These are phyloP conservation scores for Dujonia santamariae DNA, from an alignment of 1,139 yeast genomes.

Conservation along the genomic window DNA sequence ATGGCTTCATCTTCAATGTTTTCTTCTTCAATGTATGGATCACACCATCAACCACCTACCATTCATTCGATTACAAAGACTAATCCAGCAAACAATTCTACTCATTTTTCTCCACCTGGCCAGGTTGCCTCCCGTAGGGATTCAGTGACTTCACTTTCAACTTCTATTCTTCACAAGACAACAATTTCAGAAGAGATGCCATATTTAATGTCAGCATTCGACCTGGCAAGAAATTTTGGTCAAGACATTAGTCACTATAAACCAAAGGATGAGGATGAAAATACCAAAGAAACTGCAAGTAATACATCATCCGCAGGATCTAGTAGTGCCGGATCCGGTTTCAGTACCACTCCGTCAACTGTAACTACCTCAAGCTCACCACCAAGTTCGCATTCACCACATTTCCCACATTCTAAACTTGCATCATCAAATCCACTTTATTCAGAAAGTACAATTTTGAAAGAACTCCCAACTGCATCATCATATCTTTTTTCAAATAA, in stretches of 20 bases:
- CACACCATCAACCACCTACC: slow-evolving; percentile 28
- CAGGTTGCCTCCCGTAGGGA: slow-evolving; percentile 18
- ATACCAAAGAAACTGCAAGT: slow-evolving; percentile 5
- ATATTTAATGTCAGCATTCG: slow-evolving; percentile 54
- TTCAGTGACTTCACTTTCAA: slow-evolving; percentile 26
- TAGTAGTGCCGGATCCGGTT: not conserved
- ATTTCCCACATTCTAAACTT: slow-evolving; percentile 1
- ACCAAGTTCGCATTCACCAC: not conserved
- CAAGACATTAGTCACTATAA: slow-evolving; percentile 44
- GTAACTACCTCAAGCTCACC: slow-evolving; percentile 1
- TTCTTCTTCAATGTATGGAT: slow-evolving; percentile 21
- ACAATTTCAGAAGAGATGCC: slow-evolving; percentile 56
- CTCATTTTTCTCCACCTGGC: slow-evolving; percentile 6
- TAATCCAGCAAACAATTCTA: slow-evolving; percentile 5
- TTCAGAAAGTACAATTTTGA: slow-evolving; percentile 30
- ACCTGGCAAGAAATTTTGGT: slow-evolving; percentile 49
- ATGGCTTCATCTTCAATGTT: slow-evolving; percentile 26
- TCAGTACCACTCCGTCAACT: not conserved
- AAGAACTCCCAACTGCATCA: slow-evolving; percentile 23
- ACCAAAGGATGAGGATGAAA: slow-evolving; percentile 11
- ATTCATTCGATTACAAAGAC: slow-evolving; percentile 41
- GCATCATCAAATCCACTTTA: slow-evolving; percentile 23
- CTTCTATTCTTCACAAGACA: slow-evolving; percentile 38
- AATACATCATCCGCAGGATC: not conserved
- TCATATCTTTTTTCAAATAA: slow-evolving; percentile 33